Base-by-base conservation (phyloP, 345 rosid species). In the Linum tenue region DNA sequence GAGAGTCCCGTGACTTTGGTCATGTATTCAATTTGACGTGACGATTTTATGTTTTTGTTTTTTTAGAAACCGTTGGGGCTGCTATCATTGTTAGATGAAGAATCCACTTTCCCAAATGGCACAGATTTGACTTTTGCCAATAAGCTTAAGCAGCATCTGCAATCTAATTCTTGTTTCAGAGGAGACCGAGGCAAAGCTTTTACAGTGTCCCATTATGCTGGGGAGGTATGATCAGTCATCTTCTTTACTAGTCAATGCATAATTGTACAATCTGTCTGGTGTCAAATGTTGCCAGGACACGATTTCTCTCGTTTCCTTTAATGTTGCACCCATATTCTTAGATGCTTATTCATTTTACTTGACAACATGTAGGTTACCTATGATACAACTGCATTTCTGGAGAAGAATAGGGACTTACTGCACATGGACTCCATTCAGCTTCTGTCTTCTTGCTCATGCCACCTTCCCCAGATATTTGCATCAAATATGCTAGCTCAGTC, bases 91-190 rank as follows among this genome's bases (percentile, higher is more conserved):
- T 74, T 94, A 69, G 95, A 94, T 68, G 99, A 94, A 79, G 99
- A 94, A 74, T 94, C 99, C 66, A 90, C 89, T 48, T 90, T 94
- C 71, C 99, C 99, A 48, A 94, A 88, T 77, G 99, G 95, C 74
- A 86, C 92, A 3, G 97, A 94, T 75, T 73, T 90, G 82, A 90
- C 97, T 55, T 85, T 94, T 64, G 97, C 97, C 74, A 82, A 85
- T 86, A 94, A 94, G 83, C 89, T 94, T 31, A 88, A 90, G 82
- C 88, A 84, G 80, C 99, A 94, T 76, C 75, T 94, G 62, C 76
- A 72, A 66, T 76, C 88, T 41, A 86, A 88, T 76, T 78, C 86
- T 48, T 90, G 83, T 75, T 94, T 94, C 79, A 80, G 73, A 77
- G 99, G 92, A 75, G 89, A 84, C 43, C 77, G 97, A 64, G 92